Evolutionary conservation across 257 asterid species (phyloP), one percentile per base, ranked within the genome.

Genomic region (Solanum acaule): DNA sequence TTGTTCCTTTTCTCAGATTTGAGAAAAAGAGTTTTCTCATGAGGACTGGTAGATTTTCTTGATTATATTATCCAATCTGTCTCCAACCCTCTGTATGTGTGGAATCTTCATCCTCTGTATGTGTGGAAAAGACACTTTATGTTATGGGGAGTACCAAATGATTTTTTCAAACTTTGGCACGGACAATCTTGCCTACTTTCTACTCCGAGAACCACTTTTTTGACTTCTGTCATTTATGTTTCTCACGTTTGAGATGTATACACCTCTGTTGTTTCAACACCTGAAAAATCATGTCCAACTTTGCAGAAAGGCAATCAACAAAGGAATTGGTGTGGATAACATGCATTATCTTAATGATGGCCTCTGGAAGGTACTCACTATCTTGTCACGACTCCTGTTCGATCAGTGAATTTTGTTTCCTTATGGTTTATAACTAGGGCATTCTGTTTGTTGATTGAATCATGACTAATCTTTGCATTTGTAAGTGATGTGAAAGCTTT

Each of bases 321-420:
- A 96, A 92, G 99, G 99, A 86, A 97, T 97, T 90, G 99, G 99
- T 40, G 95, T 97, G 75, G 99, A 97, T 90, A 97, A 94, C 94
- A 97, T 97, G 99, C 99, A 97, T 89, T 96, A 97, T 93, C 99
- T 97, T 79, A 97, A 97, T 83, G 99, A 97, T 93, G 99, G 99
- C 85, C 99, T 97, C 86, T 96, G 99, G 99, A 97, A 97, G 98
- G 98, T 97, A 93, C 33, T 85, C 38, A 92, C 35, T 85, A 29
- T 31, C n/a, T 49, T 29, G 70, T 29, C 86, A 29, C 20, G 11
- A 81, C 65, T 79, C 27, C 27, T 44, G 11, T 29, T 29, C 2
- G 27, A 81, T 29, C 68, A 5, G 42, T 46, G 86, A 25, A 81
- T 18, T 44, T 44, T 25, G 65, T 44, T 42, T 8, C 37, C 15